Percentiles rank a stretch among this genome's conserved stretches.
phyloP scores from a whole-genome alignment of 2,329 filamentous ascomycete genomes.

The Bimuria novae-zelandiae region DNA sequence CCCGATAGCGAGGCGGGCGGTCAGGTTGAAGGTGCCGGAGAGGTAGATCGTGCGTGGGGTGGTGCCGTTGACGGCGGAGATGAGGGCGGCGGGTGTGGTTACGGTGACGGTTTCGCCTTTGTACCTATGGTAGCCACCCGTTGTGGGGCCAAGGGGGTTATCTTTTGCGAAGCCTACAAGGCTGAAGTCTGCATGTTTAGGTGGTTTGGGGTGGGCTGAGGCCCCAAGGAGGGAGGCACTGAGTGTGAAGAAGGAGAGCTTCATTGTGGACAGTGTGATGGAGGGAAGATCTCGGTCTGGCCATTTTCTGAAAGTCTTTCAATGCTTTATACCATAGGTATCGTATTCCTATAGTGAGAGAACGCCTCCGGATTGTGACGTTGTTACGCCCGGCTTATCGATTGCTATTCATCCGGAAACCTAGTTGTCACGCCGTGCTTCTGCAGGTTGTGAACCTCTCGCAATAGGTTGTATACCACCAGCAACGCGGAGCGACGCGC shows the following conservation, averaged over 20 bases:
- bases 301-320: background rate
- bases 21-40: conserved; percentile 50
- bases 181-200: conserved; percentile 27
- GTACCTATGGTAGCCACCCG: conserved; percentile 35
- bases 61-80: conserved; percentile 32
- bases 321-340: background rate
- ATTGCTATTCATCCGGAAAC: background rate
- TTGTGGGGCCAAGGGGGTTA: conserved; percentile 40
- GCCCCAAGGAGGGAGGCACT: conserved; percentile 14
- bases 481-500: background rate
- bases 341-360: background rate
- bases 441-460: background rate
- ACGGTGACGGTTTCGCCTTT: conserved; percentile 38
- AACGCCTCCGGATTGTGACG: background rate
- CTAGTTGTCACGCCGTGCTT: background rate
- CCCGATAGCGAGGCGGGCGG: conserved; percentile 50
- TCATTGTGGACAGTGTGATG: background rate
- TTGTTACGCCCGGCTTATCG: no score
- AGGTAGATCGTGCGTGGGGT: conserved; percentile 46
- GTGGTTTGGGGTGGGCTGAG: conserved; percentile 25
- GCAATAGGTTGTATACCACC: background rate
- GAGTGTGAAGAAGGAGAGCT: background rate
- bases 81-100: conserved; percentile 29
- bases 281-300: background rate
- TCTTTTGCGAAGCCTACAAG: conserved; percentile 41